These are phyloP conservation scores for Cystobasidium sp. DNA, from an alignment of 1,284 basidiomycete species.

Conservation along the genomic window DNA sequence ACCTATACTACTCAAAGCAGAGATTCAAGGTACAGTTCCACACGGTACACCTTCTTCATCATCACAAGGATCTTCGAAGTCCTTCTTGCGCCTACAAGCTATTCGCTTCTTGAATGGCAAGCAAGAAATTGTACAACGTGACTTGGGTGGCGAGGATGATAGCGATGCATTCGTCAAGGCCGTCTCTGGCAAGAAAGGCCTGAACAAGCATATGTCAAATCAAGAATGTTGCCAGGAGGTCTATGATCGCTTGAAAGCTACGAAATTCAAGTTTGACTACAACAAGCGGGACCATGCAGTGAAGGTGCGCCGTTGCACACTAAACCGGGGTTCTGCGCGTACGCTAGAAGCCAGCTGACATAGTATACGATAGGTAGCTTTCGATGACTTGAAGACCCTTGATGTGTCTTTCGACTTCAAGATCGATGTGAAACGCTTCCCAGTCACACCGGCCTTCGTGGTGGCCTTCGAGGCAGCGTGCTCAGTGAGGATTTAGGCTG, in stretches of 20 bases:
- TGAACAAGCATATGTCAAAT: conserved; percentile 12
- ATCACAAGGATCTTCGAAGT: conserved; percentile 1
- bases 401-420: conserved; percentile 16
- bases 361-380: not conserved
- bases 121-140: conserved; percentile 24
- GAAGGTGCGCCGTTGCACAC: not conserved
- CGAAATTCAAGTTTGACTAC: not conserved
- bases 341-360: not conserved
- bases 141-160: conserved; percentile 21
- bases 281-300: not conserved
- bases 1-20: conserved; percentile 29
- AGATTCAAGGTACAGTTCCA: not conserved
- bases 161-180: conserved; percentile 16
- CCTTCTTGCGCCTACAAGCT: conserved; percentile 7
- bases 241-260: conserved; percentile 7
- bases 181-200: conserved; percentile 30
- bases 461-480: conserved; percentile 37
- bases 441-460: conserved; percentile 25
- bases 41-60: conserved; percentile 9
- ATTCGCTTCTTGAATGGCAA: conserved; percentile 39
- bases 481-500: conserved; percentile 2
- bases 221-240: conserved; percentile 18
- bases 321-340: not conserved
- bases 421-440: not conserved
- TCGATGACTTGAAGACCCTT: conserved; percentile 5